Conservation (phyloP, 2,329 filamentous ascomycete species). For the Penicillium sclerotiorum region DNA sequence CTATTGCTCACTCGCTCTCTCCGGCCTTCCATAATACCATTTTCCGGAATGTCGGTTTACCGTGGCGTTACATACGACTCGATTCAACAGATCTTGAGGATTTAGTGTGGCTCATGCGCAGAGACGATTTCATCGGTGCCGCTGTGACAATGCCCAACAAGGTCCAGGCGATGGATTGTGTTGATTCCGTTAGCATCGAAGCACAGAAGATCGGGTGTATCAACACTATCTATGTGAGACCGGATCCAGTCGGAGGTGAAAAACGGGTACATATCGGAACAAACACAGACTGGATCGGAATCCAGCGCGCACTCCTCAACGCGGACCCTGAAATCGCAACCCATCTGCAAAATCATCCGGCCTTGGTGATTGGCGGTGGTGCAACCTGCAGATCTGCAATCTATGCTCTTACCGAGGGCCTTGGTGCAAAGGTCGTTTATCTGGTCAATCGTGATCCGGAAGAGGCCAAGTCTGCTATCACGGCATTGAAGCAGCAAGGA, state of each 20-base stretch:
- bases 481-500: neutral
- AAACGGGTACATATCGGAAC: neutral
- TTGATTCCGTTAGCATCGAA: slow-evolving; percentile 1
- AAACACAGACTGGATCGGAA: slow-evolving; percentile 11
- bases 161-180: neutral
- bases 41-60: slow-evolving; percentile 2
- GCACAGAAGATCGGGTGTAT: slow-evolving; percentile 7
- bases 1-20: slow-evolving; percentile 6
- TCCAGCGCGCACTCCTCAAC: slow-evolving; percentile 5
- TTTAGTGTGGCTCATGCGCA: slow-evolving; percentile 2
- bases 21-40: slow-evolving; percentile 7
- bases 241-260: neutral
- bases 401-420: slow-evolving; percentile 6
- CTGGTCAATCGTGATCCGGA: slow-evolving; percentile 8
- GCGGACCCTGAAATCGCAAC: slow-evolving; percentile 2
- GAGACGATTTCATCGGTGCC: slow-evolving; percentile 7
- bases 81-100: slow-evolving; percentile 2
- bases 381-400: slow-evolving; percentile 9
- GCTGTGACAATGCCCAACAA: slow-evolving; percentile 11
- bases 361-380: slow-evolving; percentile 6
- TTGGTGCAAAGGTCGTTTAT: slow-evolving; percentile 1
- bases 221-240: slow-evolving; percentile 6
- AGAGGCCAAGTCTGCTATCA: slow-evolving; percentile 5
- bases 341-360: neutral
- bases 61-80: slow-evolving; percentile 8